Evolutionary conservation across 805 yeast genomes (phyloP).

Genomic region (Ogataea allantospora): DNA sequence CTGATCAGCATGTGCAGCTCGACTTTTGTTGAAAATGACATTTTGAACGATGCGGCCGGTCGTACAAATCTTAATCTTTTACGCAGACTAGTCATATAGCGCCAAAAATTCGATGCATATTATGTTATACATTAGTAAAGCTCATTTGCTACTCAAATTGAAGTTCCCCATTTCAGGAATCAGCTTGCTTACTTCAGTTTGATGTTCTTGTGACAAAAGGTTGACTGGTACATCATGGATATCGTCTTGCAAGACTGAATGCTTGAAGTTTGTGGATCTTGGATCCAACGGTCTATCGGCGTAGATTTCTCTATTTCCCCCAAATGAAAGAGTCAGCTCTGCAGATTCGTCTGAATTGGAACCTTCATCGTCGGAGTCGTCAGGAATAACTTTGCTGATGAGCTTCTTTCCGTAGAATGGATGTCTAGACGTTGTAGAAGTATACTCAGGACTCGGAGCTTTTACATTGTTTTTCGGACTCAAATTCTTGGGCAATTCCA

Average conservation of each 20-base stretch:
- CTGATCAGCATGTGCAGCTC: conserved; percentile 3
- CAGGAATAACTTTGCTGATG: conserved; percentile 2
- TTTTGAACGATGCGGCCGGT: conserved; percentile 7
- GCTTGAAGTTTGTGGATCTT: conserved; percentile 1
- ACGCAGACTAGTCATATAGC: conserved; percentile 10
- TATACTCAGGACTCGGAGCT: not conserved
- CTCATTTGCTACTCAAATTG: conserved; percentile 5
- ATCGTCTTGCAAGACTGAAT: conserved; percentile 3
- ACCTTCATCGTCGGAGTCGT: conserved; percentile 12
- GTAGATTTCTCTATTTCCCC: conserved; percentile 3
- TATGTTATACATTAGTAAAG: not conserved
- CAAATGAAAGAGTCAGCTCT: conserved; percentile 22
- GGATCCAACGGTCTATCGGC: not conserved
- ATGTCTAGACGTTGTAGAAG: conserved; percentile 7
- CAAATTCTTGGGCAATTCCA: conserved; percentile 1
- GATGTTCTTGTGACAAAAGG: conserved; percentile 10
- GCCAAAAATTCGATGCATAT: conserved; percentile 4
- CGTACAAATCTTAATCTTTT: conserved; percentile 9
- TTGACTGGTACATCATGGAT: conserved; percentile 17
- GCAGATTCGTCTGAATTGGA: conserved; percentile 19
- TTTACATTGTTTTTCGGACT: not conserved
- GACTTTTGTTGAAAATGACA: conserved; percentile 1
- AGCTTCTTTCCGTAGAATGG: conserved; percentile 20
- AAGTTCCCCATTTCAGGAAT: conserved; percentile 12
- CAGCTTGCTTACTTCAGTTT: conserved; percentile 11